Base-by-base conservation (phyloP, 495 filamentous ascomycete species). In the Neurospora sp. region DNA sequence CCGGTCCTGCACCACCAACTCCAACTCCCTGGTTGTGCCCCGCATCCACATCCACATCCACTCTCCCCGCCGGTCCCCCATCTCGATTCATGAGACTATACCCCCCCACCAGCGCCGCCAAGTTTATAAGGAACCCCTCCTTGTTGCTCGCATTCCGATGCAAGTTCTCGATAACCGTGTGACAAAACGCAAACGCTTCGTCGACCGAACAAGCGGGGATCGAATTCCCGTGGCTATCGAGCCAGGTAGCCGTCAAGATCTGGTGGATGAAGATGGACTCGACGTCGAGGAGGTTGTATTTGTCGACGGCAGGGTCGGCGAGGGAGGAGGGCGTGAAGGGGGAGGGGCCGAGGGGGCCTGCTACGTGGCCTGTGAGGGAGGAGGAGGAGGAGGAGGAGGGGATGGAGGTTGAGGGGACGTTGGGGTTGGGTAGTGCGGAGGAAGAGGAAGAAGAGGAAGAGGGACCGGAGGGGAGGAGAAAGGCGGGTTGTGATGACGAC, bases 61-160 rank as follows among this genome's bases (percentile, higher is more conserved):
- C 35, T 14, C 82, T 78, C 6, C 81, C 83, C 31, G 86, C 80
- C 14, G 75, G 77, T 27, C 84, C 76, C 40, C 75, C 75, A 31
- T 76, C 78, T 9, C 77, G 75, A 5, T 76, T 78, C 79, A 86
- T 84, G 66, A 88, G 73, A 8, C 83, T 74, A 41, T 79, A 82
- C 6, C 84, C 85, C 5, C 87, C 87, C 10, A 81, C 84, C 46
- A 89, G 79, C 14, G 85, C 86, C 2, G 84, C 79, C 0, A 88
- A 76, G 73, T 88, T 88, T 40, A 88, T 88, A 8, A 89, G 76
- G 72, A 88, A 89, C 0, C 82, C 81, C 76, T 87, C 82, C 9
- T 83, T 83, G 16, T 79, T 84, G 0, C 78, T 77, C 0, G 85
- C 83, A 31, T 84, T 78, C 3, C 77, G 78, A 18, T 82, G 77